Evolutionary conservation across 768 basidiomycete genomes (phyloP), one percentile per base, ranked within the genome.

Genomic region (Auricularia sp.): DNA sequence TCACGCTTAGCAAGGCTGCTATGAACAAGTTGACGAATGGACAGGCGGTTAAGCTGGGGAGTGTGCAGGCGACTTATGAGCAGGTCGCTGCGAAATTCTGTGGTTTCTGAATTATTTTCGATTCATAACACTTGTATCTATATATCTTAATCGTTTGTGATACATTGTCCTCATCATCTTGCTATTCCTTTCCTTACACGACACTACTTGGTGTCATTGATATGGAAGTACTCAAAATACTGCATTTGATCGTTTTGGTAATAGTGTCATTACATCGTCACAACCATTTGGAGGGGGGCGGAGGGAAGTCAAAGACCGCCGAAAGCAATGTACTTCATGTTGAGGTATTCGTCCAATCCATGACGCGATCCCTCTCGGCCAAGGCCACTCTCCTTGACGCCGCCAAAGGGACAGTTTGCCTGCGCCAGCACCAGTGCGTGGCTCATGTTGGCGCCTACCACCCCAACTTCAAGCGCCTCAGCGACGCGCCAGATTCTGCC

Each of bases 401-500:
- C 94, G 29, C 94, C 94, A 70, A 96, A 95, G n/a, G 93, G 92
- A 29, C 29, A 29, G 29, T 29, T 29, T 29, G 29, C 29, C 29
- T 29, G 29, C 29, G 29, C 29, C 29, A 29, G 1, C 29, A 29
- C 29, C 29, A 29, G 29, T 3, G 29, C 29, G 29, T 29, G 62
- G 3, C 89, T 89, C 1, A 90, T 91, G 75, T 94, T 94, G 61
- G 83, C 80, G 37, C 90, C 92, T 29, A 95, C 92, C 86, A 88
- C 98, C 3, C 95, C 96, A 5, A 95, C 93, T 75, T 99, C 93
- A 35, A 98, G 79, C 68, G 82, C 88, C 79, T 97, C 97, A 16
- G 95, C 93, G 18, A 99, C 94, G 54, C 96, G 83, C 91, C 92
- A 98, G 54, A 92, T 87, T 45, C 95, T 78, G 3, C 92, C 90